Evolutionary conservation across 371 early-diverging fungal genomes (phyloP).

Genomic region (Mucor indicus): DNA sequence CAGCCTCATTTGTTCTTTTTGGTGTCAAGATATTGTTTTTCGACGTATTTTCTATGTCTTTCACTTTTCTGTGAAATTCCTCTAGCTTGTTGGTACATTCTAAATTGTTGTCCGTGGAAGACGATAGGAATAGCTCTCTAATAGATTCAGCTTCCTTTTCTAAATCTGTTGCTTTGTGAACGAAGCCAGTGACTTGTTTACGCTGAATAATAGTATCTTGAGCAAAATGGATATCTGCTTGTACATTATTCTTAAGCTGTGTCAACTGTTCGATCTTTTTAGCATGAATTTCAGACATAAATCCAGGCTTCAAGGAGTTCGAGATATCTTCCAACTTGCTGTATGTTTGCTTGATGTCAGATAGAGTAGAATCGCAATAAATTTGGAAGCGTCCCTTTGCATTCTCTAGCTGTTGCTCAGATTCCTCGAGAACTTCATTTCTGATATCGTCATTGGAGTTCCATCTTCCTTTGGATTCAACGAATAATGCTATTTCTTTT

Average conservation of each 20-base stretch:
- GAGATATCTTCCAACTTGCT: conserved; percentile 5
- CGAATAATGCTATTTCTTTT: conserved; percentile 7
- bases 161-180: conserved; percentile 15
- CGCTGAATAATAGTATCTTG: conserved; percentile 20
- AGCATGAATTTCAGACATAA: conserved; percentile 23
- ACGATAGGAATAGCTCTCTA: conserved; percentile 23
- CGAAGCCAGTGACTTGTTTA: conserved; percentile 17
- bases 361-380: not conserved
- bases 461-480: conserved; percentile 18
- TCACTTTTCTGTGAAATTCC: conserved; percentile 14
- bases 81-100: conserved; percentile 7
- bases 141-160: conserved; percentile 31
- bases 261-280: conserved; percentile 22
- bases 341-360: conserved; percentile 9
- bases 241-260: conserved; percentile 13
- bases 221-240: conserved; percentile 21
- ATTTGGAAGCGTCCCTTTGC: conserved; percentile 2
- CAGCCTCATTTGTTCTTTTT: conserved; percentile 20
- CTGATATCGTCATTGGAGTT: conserved; percentile 1
- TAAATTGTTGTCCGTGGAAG: not conserved
- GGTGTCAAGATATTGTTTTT: conserved; percentile 16
- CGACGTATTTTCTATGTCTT: not conserved
- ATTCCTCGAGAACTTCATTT: not conserved
- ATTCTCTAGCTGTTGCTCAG: not conserved
- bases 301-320: conserved; percentile 13